Percentiles rank a stretch among this genome's conserved stretches.
Conservation (phyloP, 108 stramenopile genomes). For the Aureococcus anophagefferens region DNA sequence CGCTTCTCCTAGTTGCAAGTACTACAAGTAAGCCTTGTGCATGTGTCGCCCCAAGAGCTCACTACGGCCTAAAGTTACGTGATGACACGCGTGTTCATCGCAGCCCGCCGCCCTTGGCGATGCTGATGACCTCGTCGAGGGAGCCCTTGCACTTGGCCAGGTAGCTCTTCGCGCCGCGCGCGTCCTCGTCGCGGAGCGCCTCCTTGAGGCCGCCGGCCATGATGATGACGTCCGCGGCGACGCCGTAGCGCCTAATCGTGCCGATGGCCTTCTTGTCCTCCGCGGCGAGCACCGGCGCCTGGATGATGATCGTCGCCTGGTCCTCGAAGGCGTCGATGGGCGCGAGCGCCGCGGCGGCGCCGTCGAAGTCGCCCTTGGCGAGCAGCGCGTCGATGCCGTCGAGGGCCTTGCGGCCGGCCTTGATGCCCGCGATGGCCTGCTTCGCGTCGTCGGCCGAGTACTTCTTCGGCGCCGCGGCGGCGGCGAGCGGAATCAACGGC, state of each 20-base stretch:
- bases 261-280: slow-evolving; percentile 35
- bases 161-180: neutral
- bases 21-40: no score
- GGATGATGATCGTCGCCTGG: neutral
- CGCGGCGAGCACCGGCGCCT: neutral
- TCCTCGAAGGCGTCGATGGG: neutral
- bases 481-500: no score
- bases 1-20: no score
- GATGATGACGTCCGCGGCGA: slow-evolving; percentile 33
- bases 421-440: neutral
- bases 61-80: no score
- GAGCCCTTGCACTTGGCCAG: neutral
- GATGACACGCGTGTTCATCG: no score
- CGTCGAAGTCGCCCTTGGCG: neutral
- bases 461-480: no score
- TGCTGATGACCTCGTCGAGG: neutral
- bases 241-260: slow-evolving; percentile 31
- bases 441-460: no score
- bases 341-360: neutral
- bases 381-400: neutral
- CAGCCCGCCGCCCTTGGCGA: neutral
- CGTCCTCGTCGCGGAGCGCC: slow-evolving; percentile 13
- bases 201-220: slow-evolving; percentile 30
- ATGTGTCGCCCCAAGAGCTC: no score
- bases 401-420: neutral